Base-by-base conservation (phyloP, 2,329 filamentous ascomycete species). In the Parastagonospora avenae region DNA sequence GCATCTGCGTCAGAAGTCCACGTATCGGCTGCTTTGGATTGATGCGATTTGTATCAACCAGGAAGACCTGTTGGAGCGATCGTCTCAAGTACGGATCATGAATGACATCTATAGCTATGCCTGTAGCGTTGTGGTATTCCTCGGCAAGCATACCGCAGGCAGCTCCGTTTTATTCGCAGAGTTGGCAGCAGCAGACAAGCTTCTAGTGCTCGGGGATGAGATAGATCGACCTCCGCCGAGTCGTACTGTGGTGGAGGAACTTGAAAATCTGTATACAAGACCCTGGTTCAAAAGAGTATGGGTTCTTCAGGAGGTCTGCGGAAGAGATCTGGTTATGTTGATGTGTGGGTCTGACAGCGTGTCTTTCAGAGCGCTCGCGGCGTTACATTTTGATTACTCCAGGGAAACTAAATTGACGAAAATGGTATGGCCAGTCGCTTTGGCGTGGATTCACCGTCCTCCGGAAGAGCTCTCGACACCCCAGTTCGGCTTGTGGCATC, bases 221-320 rank as follows among this genome's bases (percentile, higher is more conserved):
- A 4, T 8, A 8, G 6, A 16, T n/a, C 41, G 46, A 11, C 29
- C 29, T 1, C 4, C 14, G 12, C 50, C 50, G 2, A 46, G 42
- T n/a, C 24, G 38, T 14, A 35, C 9, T 15, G 40, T 46, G 15
- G 11, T 54, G n/a, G 35, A 42, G 19, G 15, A 46, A 38, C 42
- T 54, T 8, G 46, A 46, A 1, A 16, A 7, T 1, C 31, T 60
- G 32, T 51, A 45, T 15, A 16, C 32, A 15, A 16, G 44, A 43
- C 36, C 51, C 36, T 62, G 59, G 57, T 62, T 62, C 24, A 45
- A 52, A 39, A 40, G 59, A 42, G 54, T 62, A 2, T 62, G 57
- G 57, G 52, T 62, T 45, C 36, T 62, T 9, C 59, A 62, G 50
- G 59, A 62, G 53, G 52, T 55, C 29, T 46, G n/a, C 19, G n/a